phyloP scores from a whole-genome alignment of 306 rosid species.

The Abrus pulchellus region DNA sequence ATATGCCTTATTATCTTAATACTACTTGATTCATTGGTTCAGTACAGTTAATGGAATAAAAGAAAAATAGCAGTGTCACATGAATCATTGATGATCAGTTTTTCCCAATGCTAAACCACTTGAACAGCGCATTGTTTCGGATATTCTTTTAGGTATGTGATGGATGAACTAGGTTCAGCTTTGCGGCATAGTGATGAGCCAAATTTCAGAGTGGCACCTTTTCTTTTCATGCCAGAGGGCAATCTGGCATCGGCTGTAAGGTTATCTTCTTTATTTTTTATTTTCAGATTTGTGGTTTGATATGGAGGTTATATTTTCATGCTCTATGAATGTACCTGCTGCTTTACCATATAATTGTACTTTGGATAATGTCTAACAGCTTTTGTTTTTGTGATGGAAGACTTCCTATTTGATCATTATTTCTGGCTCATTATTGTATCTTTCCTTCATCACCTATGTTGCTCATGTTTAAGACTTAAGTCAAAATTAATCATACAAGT shows the following conservation, averaged over 20 bases:
- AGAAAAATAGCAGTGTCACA: slow-evolving; percentile 1
- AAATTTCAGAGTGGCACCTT: slow-evolving; percentile 89
- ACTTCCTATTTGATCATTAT: neutral
- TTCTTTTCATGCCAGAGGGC: slow-evolving; percentile 95
- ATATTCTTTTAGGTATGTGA: slow-evolving; percentile 69
- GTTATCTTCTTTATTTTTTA: slow-evolving; percentile 56
- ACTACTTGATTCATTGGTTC: slow-evolving; percentile 40
- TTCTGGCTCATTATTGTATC: slow-evolving; percentile 22
- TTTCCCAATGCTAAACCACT: slow-evolving; percentile 35
- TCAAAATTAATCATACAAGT: slow-evolving; percentile 21
- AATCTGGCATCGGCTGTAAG: slow-evolving; percentile 85
- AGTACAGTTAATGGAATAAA: slow-evolving; percentile 18
- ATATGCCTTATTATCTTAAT: slow-evolving; percentile 8
- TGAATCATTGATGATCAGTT: slow-evolving; percentile 15
- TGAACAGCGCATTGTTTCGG: slow-evolving; percentile 48
- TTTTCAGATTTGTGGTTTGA: slow-evolving; percentile 38
- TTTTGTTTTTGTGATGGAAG: neutral
- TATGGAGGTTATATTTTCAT: slow-evolving; percentile 25
- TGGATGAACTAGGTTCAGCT: slow-evolving; percentile 98
- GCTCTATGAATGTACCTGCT: slow-evolving; percentile 7
- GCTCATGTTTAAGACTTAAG: slow-evolving; percentile 11
- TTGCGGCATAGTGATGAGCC: slow-evolving; percentile 89
- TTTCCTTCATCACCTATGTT: slow-evolving; percentile 16
- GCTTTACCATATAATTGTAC: slow-evolving; percentile 34
- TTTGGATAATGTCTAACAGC: slow-evolving; percentile 22